These are phyloP conservation scores for Chrysoporthe deuterocubensis DNA, from an alignment of 2,329 filamentous ascomycete genomes.

Conservation along the genomic window DNA sequence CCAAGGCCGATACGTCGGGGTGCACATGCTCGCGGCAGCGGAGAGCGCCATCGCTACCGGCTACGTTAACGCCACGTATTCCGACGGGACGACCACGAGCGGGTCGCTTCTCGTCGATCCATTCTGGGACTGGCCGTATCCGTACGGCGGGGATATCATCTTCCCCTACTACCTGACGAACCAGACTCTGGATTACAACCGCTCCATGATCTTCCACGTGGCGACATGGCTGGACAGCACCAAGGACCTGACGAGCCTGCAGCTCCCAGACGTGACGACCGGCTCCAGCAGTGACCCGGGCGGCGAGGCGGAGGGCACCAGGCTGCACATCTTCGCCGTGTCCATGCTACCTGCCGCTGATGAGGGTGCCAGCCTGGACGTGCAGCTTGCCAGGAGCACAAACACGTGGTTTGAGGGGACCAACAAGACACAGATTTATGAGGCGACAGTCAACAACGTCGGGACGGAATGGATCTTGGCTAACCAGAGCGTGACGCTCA, in stretches of 20 bases:
- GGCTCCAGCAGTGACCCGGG: conserved; percentile 18
- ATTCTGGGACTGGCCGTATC: conserved; percentile 31
- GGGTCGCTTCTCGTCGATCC: conserved; percentile 28
- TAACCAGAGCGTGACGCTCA: conserved; percentile 24
- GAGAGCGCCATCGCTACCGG: conserved; percentile 30
- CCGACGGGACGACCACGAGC: conserved; percentile 22
- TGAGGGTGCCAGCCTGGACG: conserved; percentile 2
- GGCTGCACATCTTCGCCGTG: conserved; percentile 27
- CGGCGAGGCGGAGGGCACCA: conserved; percentile 15
- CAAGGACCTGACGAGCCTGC: conserved; percentile 27
- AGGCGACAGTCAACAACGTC: conserved; percentile 26
- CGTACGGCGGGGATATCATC: conserved; percentile 31
- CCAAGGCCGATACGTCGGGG: conserved; percentile 27
- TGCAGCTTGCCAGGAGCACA: conserved; percentile 26
- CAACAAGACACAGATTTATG: conserved; percentile 26
- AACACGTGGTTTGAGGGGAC: conserved; percentile 28
- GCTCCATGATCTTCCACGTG: conserved; percentile 30
- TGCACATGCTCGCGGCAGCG: conserved; percentile 31
- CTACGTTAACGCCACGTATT: conserved; percentile 29
- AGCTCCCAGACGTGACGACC: conserved; percentile 24
- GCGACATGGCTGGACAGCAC: conserved; percentile 30
- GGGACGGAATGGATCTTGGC: conserved; percentile 24
- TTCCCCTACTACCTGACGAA: conserved; percentile 31
- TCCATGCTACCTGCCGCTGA: conserved; percentile 15
- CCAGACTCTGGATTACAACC: conserved; percentile 29